phyloP scores from a whole-genome alignment of 2,329 filamentous ascomycete genomes.

The Cordyceps farinosa region DNA sequence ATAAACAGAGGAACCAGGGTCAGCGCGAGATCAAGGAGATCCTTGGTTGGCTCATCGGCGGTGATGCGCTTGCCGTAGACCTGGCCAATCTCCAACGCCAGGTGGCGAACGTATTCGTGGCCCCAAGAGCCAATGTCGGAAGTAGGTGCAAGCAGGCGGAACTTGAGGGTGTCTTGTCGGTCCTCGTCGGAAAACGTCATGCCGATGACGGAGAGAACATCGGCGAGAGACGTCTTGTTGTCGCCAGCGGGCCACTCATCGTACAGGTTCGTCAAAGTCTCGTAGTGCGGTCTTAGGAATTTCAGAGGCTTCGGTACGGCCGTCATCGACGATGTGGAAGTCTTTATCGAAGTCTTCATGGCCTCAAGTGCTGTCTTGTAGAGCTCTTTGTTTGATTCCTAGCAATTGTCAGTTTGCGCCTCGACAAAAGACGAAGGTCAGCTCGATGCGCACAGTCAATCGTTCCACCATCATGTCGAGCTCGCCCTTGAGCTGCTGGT shows the following conservation, averaged over 20 bases:
- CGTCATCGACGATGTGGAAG: slow-evolving; percentile 98
- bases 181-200: slow-evolving; percentile 99
- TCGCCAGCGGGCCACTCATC: slow-evolving; percentile 82
- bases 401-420: neutral
- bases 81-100: slow-evolving; percentile 92
- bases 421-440: neutral
- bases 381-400: slow-evolving; percentile 83
- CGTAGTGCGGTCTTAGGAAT: slow-evolving; percentile 95
- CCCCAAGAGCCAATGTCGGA: slow-evolving; percentile 96
- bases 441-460: slow-evolving; percentile 62
- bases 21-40: slow-evolving; percentile 80
- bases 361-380: slow-evolving; percentile 91
- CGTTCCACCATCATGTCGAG: slow-evolving; percentile 97
- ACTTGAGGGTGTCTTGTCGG: slow-evolving; percentile 92
- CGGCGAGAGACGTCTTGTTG: slow-evolving; percentile 85
- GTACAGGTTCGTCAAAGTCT: slow-evolving; percentile 80
- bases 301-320: slow-evolving; percentile 97
- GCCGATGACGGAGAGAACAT: slow-evolving; percentile 93
- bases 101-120: slow-evolving; percentile 94
- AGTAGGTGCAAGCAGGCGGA: slow-evolving; percentile 82
- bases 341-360: slow-evolving; percentile 99
- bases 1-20: slow-evolving; percentile 90
- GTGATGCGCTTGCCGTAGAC: slow-evolving; percentile 86
- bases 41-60: slow-evolving; percentile 77
- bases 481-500: slow-evolving; percentile 96